Evolutionary conservation across 805 yeast genomes (phyloP).

Genomic region (Myxozyma neotropica): DNA sequence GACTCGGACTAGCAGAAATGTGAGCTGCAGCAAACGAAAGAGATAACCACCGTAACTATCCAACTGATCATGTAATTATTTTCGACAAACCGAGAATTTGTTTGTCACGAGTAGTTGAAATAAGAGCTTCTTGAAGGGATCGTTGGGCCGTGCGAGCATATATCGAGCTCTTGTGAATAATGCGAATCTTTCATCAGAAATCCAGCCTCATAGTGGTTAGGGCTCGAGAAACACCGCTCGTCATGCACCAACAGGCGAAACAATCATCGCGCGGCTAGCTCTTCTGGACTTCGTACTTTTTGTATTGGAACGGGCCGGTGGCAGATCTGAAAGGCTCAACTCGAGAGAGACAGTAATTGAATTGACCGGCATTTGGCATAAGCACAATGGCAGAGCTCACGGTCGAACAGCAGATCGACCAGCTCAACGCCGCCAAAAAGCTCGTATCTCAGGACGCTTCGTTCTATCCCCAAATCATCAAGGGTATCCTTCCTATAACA

Average conservation of each 20-base stretch:
- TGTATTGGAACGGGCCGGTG: background rate
- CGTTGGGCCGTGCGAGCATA: too few relatives aligned
- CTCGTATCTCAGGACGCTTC: conserved; percentile 43
- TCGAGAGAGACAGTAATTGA: background rate
- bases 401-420: conserved; percentile 40
- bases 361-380: too few relatives aligned
- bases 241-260: background rate
- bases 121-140: too few relatives aligned
- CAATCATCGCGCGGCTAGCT: background rate
- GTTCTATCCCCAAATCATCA: conserved; percentile 44
- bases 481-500: conserved; percentile 45
- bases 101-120: background rate
- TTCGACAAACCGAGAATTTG: background rate
- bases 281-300: background rate
- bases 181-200: background rate
- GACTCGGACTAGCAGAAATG: conserved; percentile 5
- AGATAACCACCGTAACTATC: background rate
- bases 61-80: background rate
- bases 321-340: background rate
- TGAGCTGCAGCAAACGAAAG: conserved; percentile 1
- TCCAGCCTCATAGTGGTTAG: conserved; percentile 11
- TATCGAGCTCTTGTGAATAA: background rate
- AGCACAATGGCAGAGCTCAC: conserved; percentile 20
- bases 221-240: background rate
- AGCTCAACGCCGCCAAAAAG: conserved; percentile 44